These are phyloP conservation scores for Periconia digitata DNA, from an alignment of 2,329 filamentous ascomycete genomes.

Conservation along the genomic window DNA sequence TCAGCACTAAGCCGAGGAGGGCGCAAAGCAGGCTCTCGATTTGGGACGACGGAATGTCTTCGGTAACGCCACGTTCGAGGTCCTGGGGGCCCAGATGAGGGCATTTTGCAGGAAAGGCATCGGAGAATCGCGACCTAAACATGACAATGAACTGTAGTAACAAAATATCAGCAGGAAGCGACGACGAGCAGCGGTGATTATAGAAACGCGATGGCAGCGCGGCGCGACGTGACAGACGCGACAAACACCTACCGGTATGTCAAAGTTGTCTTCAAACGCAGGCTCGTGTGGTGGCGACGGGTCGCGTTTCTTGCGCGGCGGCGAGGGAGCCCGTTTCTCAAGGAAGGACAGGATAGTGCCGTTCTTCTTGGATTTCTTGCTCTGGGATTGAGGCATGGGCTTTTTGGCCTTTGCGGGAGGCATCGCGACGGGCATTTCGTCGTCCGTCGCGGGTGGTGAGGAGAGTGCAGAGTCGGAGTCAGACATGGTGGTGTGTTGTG, in stretches of 20 bases:
- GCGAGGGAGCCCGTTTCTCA: conserved; percentile 44
- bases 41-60: conserved; percentile 76
- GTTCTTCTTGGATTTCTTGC: conserved; percentile 36
- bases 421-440: conserved; percentile 49
- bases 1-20: conserved; percentile 81
- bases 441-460: conserved; percentile 61
- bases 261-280: conserved; percentile 84
- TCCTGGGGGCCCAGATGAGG: conserved; percentile 93
- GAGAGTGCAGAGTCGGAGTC: conserved; percentile 61
- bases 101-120: conserved; percentile 83
- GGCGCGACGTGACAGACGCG: conserved; percentile 42
- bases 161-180: conserved; percentile 34
- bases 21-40: conserved; percentile 89
- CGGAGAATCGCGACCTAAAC: conserved; percentile 92
- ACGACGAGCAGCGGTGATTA: conserved; percentile 26
- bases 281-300: conserved; percentile 90
- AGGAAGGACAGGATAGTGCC: conserved; percentile 40
- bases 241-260: conserved; percentile 77
- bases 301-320: conserved; percentile 70
- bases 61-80: conserved; percentile 82
- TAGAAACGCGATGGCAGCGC: conserved; percentile 22
- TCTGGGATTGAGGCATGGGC: conserved; percentile 28
- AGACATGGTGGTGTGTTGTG: conserved; percentile 49
- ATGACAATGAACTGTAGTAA: conserved; percentile 86
- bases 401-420: conserved; percentile 27